A percentile compares a stretch with the other conserved stretches of the same genome.
Evolutionary conservation across 75 land plant genomes (phyloP).

Genomic region (Isoetes taiwanensis): DNA sequence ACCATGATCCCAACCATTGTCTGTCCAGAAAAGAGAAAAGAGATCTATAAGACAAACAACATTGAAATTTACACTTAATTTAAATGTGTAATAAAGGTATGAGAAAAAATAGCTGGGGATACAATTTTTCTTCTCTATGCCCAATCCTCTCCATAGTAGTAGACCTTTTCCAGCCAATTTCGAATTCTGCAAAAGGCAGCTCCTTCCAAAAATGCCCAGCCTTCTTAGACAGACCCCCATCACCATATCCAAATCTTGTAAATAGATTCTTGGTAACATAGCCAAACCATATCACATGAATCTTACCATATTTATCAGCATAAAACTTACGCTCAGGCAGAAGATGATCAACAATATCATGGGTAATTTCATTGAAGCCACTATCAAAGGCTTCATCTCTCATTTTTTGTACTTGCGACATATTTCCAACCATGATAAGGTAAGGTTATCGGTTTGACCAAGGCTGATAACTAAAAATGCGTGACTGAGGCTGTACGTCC

Average conservation of each 20-base stretch:
- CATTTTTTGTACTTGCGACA: too few relatives aligned
- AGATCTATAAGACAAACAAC: too few relatives aligned
- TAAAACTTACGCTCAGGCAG: neutral
- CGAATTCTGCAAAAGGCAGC: neutral
- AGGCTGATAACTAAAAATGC: too few relatives aligned
- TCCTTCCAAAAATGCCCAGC: neutral
- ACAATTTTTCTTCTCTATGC: slow-evolving; percentile 15
- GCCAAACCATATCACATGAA: neutral
- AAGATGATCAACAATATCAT: neutral
- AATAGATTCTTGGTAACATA: neutral
- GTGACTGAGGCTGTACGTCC: too few relatives aligned
- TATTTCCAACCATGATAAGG: neutral
- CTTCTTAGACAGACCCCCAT: neutral
- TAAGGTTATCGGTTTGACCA: too few relatives aligned
- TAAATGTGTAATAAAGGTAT: too few relatives aligned
- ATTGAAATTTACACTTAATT: neutral
- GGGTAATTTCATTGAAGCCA: too few relatives aligned
- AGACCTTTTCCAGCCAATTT: slow-evolving; percentile 7
- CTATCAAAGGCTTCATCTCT: neutral
- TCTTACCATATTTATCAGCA: neutral
- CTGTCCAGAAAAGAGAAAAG: slow-evolving; percentile 9
- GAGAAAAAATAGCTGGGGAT: slow-evolving; percentile 25
- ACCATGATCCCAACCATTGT: slow-evolving; percentile 22
- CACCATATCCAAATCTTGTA: neutral
- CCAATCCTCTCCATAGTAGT: slow-evolving; percentile 24